phyloP scores from a whole-genome alignment of 768 basidiomycete genomes.

The Suillus discolor region DNA sequence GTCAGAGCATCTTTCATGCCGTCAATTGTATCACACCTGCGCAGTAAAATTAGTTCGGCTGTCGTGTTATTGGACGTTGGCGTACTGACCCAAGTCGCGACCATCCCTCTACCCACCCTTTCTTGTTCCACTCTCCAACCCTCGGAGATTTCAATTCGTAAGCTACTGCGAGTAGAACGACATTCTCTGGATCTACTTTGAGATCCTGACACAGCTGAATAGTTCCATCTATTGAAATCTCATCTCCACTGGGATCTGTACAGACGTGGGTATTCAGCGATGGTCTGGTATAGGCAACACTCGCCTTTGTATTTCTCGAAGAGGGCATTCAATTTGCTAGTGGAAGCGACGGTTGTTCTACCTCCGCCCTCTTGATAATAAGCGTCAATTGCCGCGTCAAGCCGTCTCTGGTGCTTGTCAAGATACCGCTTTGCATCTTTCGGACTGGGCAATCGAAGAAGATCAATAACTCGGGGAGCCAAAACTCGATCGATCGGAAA shows the following conservation, averaged over 20 bases:
- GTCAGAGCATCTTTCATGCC: constrained; percentile 60
- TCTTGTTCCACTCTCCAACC: constrained; percentile 70
- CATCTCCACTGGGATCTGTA: constrained; percentile 59
- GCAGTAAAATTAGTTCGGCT: background rate
- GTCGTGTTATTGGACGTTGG: constrained; percentile 10
- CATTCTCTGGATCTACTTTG: constrained; percentile 73
- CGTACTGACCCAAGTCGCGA: constrained; percentile 62
- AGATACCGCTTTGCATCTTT: constrained; percentile 69
- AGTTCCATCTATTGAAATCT: constrained; percentile 80
- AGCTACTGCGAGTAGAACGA: constrained; percentile 80
- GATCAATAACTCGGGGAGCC: constrained; percentile 6
- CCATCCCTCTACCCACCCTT: constrained; percentile 85
- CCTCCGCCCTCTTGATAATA: constrained; percentile 55
- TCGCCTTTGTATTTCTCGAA: constrained; percentile 75
- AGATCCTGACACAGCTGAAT: constrained; percentile 75
- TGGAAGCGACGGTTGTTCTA: constrained; percentile 39
- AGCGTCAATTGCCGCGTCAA: constrained; percentile 75
- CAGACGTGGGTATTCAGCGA: constrained; percentile 4
- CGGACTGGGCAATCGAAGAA: constrained; percentile 23
- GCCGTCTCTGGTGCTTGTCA: constrained; percentile 60
- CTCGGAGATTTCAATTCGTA: constrained; percentile 77
- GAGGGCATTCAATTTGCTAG: constrained; percentile 54
- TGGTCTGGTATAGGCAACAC: constrained; percentile 2
- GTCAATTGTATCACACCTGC: constrained; percentile 66
- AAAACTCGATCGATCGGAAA: constrained; percentile 17